phyloP scores from a whole-genome alignment of 2,329 filamentous ascomycete genomes.

The Fusarium compactum region DNA sequence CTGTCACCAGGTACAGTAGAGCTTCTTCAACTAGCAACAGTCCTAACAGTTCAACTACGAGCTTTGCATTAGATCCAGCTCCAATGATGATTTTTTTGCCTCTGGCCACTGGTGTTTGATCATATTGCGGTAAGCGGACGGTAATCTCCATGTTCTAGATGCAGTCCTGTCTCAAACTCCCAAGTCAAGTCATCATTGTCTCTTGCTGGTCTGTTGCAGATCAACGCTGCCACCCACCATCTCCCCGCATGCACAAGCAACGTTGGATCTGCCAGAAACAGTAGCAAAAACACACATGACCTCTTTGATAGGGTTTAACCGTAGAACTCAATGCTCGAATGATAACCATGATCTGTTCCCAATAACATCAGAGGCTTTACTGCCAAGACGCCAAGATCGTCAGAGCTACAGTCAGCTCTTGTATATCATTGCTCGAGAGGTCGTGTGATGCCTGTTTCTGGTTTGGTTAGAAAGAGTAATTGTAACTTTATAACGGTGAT shows the following conservation, averaged over 20 bases:
- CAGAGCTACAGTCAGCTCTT: conserved; percentile 2
- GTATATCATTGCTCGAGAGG: conserved; percentile 9
- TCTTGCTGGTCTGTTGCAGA: conserved; percentile 7
- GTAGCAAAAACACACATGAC: neutral
- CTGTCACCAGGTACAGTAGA: conserved; percentile 9
- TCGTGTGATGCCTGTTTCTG: conserved; percentile 20
- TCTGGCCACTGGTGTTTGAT: neutral
- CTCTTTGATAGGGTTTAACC: neutral
- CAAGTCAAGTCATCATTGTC: neutral
- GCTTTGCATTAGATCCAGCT: neutral
- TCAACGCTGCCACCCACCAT: conserved; percentile 13
- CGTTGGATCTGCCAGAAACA: neutral
- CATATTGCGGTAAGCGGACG: neutral
- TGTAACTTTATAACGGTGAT: neutral
- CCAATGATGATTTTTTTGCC: neutral
- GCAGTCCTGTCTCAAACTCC: neutral
- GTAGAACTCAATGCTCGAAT: neutral
- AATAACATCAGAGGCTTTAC: conserved; percentile 4
- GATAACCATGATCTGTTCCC: neutral
- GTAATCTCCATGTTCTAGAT: conserved; percentile 6
- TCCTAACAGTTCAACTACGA: neutral
- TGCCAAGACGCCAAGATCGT: conserved; percentile 35
- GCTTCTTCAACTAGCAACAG: neutral
- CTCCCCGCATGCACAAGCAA: conserved; percentile 22
- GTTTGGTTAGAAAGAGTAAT: neutral